These are phyloP conservation scores for Papiliotrema fonsecae DNA, from an alignment of 1,284 basidiomycete species.

Conservation along the genomic window DNA sequence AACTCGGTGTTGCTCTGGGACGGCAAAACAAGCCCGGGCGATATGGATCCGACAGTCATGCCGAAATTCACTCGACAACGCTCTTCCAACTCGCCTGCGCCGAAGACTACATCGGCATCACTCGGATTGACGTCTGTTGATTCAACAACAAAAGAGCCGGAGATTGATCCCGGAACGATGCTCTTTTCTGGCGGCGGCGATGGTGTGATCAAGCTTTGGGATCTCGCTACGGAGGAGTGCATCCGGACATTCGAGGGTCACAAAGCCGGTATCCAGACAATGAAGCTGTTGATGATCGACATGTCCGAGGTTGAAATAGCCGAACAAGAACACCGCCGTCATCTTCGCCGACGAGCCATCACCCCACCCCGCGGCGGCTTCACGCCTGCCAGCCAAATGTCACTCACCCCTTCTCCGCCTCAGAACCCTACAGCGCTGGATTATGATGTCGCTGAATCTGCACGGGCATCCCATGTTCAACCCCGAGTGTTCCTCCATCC, in stretches of 20 bases:
- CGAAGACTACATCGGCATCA: not conserved
- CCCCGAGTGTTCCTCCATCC: constrained; percentile 36
- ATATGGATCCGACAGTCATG: constrained; percentile 45
- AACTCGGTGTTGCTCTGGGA: constrained; percentile 95
- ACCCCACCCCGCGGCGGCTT: constrained; percentile 7
- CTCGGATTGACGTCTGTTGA: constrained; percentile 7
- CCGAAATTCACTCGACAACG: constrained; percentile 37
- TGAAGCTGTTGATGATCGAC: constrained; percentile 69
- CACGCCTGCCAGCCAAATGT: constrained; percentile 8
- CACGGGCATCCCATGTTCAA: constrained; percentile 18
- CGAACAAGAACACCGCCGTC: constrained; percentile 10
- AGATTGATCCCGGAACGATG: constrained; percentile 78
- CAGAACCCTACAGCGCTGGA: constrained; percentile 22
- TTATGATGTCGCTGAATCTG: constrained; percentile 11
- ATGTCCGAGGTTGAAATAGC: constrained; percentile 36
- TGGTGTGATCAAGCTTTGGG: constrained; percentile 90
- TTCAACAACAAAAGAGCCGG: constrained; percentile 23
- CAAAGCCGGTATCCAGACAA: constrained; percentile 89
- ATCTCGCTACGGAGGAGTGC: constrained; percentile 74
- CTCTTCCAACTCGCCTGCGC: not conserved
- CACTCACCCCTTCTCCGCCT: constrained; percentile 8
- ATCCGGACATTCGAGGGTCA: constrained; percentile 83
- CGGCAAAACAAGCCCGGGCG: constrained; percentile 53
- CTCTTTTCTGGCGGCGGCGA: constrained; percentile 97
- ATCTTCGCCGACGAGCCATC: not conserved